Conservation (phyloP, 1,284 basidiomycete species). For the Stygiomarasmius scandens region DNA sequence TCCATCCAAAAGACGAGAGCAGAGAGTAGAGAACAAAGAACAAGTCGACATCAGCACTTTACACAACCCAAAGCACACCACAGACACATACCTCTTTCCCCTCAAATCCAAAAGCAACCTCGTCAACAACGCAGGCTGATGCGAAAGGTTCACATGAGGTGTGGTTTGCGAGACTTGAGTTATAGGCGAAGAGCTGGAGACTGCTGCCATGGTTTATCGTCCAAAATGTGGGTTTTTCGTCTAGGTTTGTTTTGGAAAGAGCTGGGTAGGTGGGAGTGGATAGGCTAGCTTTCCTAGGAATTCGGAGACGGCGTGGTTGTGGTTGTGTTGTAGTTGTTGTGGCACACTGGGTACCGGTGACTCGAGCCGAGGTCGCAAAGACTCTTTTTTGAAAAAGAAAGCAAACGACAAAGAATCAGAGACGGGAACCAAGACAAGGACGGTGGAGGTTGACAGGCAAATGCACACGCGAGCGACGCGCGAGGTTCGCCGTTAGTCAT, state of each 20-base stretch:
- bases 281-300: no score
- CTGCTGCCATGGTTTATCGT: slow-evolving; percentile 38
- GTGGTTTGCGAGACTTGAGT: slow-evolving; percentile 82
- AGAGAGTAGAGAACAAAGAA: background rate
- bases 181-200: slow-evolving; percentile 74
- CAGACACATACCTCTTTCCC: slow-evolving; percentile 71
- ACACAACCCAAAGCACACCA: background rate
- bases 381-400: no score
- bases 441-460: background rate
- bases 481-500: background rate
- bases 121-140: slow-evolving; percentile 83
- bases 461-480: background rate
- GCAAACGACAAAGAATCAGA: background rate
- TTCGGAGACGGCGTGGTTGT: no score
- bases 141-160: slow-evolving; percentile 55
- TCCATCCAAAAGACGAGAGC: background rate
- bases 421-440: background rate
- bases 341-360: no score
- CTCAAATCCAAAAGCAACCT: slow-evolving; percentile 91
- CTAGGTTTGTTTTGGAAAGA: background rate
- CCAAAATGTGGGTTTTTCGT: no score
- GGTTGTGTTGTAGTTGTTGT: no score
- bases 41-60: background rate
- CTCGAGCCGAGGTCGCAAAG: no score
- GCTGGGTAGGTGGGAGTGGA: no score